phyloP scores from a whole-genome alignment of 2,329 filamentous ascomycete genomes.

The Didymella sp. region DNA sequence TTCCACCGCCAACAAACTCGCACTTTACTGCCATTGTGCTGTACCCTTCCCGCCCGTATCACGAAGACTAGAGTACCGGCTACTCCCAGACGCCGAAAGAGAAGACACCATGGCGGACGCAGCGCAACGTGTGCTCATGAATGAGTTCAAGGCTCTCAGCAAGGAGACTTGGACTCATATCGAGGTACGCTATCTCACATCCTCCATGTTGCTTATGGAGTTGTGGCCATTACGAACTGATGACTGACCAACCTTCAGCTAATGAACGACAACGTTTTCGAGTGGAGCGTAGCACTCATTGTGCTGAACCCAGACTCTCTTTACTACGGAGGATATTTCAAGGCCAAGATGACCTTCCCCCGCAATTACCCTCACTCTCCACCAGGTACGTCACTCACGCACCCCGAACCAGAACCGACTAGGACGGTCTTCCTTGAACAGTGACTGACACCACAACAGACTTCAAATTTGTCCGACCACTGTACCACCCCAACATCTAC shows the following conservation, averaged over 20 bases:
- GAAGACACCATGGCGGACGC: constrained; percentile 37
- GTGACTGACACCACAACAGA: constrained; percentile 52
- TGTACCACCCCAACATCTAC: constrained; percentile 96
- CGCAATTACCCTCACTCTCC: constrained; percentile 88
- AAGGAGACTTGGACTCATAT: constrained; percentile 96
- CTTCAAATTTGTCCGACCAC: constrained; percentile 81
- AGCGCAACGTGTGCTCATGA: constrained; percentile 85
- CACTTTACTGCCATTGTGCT: not conserved
- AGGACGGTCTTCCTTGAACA: not conserved
- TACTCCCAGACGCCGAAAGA: constrained; percentile 9
- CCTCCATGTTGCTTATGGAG: constrained; percentile 5
- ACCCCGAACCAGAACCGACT: constrained; percentile 4
- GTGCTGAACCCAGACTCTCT: constrained; percentile 90
- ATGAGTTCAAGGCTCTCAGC: constrained; percentile 79
- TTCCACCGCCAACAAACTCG: not conserved
- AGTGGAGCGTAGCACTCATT: constrained; percentile 88
- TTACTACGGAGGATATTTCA: constrained; percentile 94
- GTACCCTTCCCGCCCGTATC: constrained; percentile 16
- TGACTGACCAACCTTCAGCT: constrained; percentile 59
- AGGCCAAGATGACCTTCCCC: constrained; percentile 86
- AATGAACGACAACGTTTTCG: constrained; percentile 81
- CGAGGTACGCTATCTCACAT: constrained; percentile 63
- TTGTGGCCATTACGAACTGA: constrained; percentile 19
- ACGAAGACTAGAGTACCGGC: constrained; percentile 20
- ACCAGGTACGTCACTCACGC: constrained; percentile 61